Conservation (phyloP, 129 eudicot genomes). For the Flaveria robusta region DNA sequence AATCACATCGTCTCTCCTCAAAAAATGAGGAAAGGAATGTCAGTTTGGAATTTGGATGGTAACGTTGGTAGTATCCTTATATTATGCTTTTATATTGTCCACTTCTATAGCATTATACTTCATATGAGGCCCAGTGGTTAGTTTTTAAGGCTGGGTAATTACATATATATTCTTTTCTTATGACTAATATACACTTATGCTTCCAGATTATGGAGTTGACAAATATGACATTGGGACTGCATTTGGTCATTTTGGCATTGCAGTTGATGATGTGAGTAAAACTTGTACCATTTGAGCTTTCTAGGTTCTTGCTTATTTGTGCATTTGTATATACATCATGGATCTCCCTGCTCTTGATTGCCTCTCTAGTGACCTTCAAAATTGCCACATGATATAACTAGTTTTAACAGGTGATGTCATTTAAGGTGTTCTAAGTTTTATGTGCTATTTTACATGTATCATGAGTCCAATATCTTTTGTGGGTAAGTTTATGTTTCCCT, state of each 20-base stretch:
- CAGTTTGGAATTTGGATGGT: constrained; percentile 11
- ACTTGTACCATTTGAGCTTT: constrained; percentile 7
- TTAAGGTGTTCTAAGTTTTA: constrained; percentile 1
- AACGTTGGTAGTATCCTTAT: constrained; percentile 10
- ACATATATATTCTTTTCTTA: neutral
- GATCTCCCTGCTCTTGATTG: constrained; percentile 4
- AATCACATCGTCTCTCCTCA: neutral
- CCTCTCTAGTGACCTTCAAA: constrained; percentile 9
- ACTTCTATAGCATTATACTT: constrained; percentile 10
- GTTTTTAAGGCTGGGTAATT: neutral
- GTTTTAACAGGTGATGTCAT: neutral
- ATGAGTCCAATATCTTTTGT: neutral
- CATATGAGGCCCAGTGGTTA: constrained; percentile 19
- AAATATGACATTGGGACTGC: constrained; percentile 84
- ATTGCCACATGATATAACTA: neutral
- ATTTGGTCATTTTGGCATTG: constrained; percentile 93
- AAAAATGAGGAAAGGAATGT: constrained; percentile 9
- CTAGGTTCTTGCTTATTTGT: constrained; percentile 6
- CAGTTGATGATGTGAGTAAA: constrained; percentile 83
- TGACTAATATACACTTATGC: constrained; percentile 27
- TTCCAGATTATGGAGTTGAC: constrained; percentile 90
- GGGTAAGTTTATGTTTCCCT: constrained; percentile 12
- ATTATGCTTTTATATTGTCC: neutral
- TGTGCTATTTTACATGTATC: neutral
- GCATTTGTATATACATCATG: neutral